These are phyloP conservation scores for Leccinum disarticulatum DNA, from an alignment of 768 basidiomycete species.

Conservation along the genomic window DNA sequence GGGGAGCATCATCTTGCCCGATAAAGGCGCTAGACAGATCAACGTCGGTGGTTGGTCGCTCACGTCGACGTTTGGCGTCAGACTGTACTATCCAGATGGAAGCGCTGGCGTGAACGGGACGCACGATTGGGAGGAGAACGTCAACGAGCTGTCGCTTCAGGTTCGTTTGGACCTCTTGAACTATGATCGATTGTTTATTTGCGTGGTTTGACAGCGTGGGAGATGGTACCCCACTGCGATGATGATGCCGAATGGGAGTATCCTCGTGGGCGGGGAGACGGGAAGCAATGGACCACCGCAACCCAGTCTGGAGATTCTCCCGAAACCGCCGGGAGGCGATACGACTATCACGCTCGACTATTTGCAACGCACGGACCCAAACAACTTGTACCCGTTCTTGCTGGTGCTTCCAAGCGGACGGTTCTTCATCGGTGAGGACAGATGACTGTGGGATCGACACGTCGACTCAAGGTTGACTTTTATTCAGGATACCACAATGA, in stretches of 20 bases:
- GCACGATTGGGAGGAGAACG: constrained; percentile 80
- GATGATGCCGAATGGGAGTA: constrained; percentile 69
- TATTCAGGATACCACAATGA: constrained; percentile 73
- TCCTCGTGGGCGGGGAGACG: constrained; percentile 72
- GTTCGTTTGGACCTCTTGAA: constrained; percentile 31
- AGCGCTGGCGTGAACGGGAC: constrained; percentile 66
- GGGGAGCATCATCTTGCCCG: constrained; percentile 69
- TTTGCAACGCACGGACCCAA: constrained; percentile 70
- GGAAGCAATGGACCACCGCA: constrained; percentile 67
- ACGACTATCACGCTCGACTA: constrained; percentile 64
- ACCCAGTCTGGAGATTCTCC: constrained; percentile 72
- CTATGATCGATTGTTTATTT: neutral
- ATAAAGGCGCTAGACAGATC: constrained; percentile 51
- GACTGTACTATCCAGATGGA: constrained; percentile 73
- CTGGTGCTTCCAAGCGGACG: constrained; percentile 66
- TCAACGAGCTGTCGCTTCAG: constrained; percentile 56
- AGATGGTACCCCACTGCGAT: constrained; percentile 75
- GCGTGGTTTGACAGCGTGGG: constrained; percentile 42
- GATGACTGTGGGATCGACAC: neutral
- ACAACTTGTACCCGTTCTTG: constrained; percentile 80
- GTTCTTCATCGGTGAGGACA: constrained; percentile 65
- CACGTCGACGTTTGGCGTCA: constrained; percentile 68
- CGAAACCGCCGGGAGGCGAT: constrained; percentile 61
- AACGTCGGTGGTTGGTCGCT: constrained; percentile 54
- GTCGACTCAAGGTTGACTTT: neutral